Percentiles rank a stretch among this genome's conserved stretches.
phyloP scores from a whole-genome alignment of 345 rosid genomes.

The Euphorbia pulcherrima region DNA sequence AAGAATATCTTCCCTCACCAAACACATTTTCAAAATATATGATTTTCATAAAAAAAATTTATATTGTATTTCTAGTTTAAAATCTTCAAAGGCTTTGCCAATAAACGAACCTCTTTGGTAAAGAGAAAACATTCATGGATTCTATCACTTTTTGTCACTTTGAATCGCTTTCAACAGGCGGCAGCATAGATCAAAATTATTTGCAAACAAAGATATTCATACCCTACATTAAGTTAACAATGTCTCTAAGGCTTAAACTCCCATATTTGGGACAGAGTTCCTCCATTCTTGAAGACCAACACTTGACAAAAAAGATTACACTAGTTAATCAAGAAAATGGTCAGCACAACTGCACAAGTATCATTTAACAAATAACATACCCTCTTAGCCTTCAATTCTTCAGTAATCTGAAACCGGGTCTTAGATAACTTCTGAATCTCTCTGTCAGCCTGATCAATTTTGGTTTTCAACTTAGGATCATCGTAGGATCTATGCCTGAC shows the following conservation, averaged over 20 bases:
- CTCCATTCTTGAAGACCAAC: neutral
- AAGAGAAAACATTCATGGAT: neutral
- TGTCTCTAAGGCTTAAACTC: neutral
- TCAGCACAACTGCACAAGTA: conserved; percentile 13
- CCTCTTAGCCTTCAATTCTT: conserved; percentile 55
- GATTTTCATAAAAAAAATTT: neutral
- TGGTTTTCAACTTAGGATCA: conserved; percentile 61
- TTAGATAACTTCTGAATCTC: conserved; percentile 48
- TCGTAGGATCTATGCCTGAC: conserved; percentile 44
- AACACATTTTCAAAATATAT: neutral
- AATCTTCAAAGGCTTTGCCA: neutral
- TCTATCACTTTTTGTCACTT: neutral
- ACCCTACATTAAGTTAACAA: neutral
- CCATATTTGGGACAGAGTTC: neutral
- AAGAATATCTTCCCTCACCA: neutral
- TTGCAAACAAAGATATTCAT: neutral
- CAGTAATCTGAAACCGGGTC: conserved; percentile 36
- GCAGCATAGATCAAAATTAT: neutral
- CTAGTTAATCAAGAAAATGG: neutral
- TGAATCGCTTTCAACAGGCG: neutral
- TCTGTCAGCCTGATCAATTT: conserved; percentile 59
- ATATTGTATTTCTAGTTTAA: neutral
- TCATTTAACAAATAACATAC: conserved; percentile 39
- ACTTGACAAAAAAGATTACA: neutral
- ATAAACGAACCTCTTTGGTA: neutral